Evolutionary conservation across 192 early-diverging fungal species (phyloP).

Genomic region (Coemansia umbellata): DNA sequence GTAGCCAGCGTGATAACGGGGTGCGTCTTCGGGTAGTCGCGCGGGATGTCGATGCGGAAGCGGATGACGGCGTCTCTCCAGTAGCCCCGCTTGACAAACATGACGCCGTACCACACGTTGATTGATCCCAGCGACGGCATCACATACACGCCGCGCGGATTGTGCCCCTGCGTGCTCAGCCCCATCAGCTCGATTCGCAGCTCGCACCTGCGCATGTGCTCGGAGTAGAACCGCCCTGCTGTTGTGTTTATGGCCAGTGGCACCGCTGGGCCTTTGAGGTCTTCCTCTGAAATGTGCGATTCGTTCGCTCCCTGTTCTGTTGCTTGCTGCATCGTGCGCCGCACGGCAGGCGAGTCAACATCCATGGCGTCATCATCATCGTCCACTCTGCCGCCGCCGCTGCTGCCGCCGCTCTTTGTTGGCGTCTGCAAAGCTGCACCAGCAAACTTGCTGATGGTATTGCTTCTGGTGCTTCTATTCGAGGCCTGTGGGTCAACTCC

Average conservation of each 20-base stretch:
- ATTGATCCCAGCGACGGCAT: conserved; percentile 59
- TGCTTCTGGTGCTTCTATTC: conserved; percentile 5
- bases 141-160: conserved; percentile 82
- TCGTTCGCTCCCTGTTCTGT: neutral
- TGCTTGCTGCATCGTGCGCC: neutral
- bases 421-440: conserved; percentile 28
- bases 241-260: conserved; percentile 33
- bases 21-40: conserved; percentile 68
- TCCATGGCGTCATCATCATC: conserved; percentile 29
- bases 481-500: conserved; percentile 12
- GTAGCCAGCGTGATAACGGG: conserved; percentile 72
- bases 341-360: conserved; percentile 19
- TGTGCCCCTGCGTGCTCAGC: conserved; percentile 55
- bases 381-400: neutral
- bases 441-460: conserved; percentile 3
- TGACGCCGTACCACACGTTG: conserved; percentile 77
- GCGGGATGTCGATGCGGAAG: conserved; percentile 76
- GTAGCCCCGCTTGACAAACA: conserved; percentile 88
- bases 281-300: conserved; percentile 21
- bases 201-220: conserved; percentile 51
- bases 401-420: conserved; percentile 10
- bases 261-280: conserved; percentile 21
- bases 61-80: conserved; percentile 88
- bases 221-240: conserved; percentile 48
- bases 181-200: conserved; percentile 45